phyloP scores from a whole-genome alignment of 2,329 filamentous ascomycete species.

The Aspergillus udagawae region DNA sequence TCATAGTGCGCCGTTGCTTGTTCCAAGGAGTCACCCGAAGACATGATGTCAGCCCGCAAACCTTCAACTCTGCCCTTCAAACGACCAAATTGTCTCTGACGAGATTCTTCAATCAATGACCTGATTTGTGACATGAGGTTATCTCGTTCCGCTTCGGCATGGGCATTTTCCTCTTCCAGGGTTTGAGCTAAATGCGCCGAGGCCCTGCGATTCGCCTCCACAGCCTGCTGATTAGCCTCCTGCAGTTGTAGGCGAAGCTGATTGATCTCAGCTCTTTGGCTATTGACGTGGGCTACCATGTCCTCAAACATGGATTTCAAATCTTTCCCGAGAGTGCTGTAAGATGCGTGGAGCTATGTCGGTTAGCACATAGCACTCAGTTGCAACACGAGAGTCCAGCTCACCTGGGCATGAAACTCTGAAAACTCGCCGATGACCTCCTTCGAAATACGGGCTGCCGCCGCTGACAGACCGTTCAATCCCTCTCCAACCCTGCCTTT shows the following conservation, averaged over 20 bases:
- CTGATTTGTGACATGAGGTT: conserved; percentile 73
- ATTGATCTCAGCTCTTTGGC: conserved; percentile 74
- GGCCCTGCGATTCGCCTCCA: conserved; percentile 64
- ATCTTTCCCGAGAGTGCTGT: conserved; percentile 76
- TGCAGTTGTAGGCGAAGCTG: conserved; percentile 68
- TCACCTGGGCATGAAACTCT: conserved; percentile 69
- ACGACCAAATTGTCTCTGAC: conserved; percentile 68
- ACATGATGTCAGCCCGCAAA: conserved; percentile 62
- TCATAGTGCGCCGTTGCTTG: conserved; percentile 63
- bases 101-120: conserved; percentile 69
- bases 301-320: conserved; percentile 84
- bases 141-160: conserved; percentile 69
- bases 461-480: conserved; percentile 73
- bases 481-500: conserved; percentile 83
- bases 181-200: conserved; percentile 64
- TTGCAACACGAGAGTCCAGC: conserved; percentile 3
- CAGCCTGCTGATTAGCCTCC: conserved; percentile 62
- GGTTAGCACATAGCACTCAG: conserved; percentile 13
- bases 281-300: conserved; percentile 67
- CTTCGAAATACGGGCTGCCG: conserved; percentile 82
- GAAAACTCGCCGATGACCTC: conserved; percentile 84
- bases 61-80: conserved; percentile 59
- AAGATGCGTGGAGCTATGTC: conserved; percentile 71
- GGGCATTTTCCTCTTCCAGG: conserved; percentile 70
- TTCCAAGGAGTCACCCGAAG: conserved; percentile 63